Evolutionary conservation across 2,329 filamentous ascomycete genomes (phyloP), one percentile per base, ranked within the genome.

Genomic region (Paecilomyces dactylethromorphus): DNA sequence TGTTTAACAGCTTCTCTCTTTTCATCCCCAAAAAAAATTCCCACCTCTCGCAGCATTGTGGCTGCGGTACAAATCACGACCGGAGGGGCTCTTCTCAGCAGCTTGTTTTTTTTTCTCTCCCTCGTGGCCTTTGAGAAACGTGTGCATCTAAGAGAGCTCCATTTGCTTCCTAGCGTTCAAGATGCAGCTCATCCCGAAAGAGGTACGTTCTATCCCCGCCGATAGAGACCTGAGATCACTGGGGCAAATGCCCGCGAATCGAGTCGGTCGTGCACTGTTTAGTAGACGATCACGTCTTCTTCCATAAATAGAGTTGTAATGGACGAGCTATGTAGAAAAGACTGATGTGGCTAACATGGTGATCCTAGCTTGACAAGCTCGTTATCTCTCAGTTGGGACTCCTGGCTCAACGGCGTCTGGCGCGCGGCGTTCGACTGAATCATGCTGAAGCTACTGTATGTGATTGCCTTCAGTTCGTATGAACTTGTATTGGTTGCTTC

Each of bases 331-430:
- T 45, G 39, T 15, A 2, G 15, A 18, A 18, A 45, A 18, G 13
- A 45, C 21, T 7, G 39, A 18, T 21, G 39, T 8, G 39, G 10
- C 39, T 45, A 21, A 45, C 15, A n/a, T 10, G n/a, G 3, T 39
- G 35, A 32, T 31, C 24, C 54, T 59, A 97, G 93, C 83, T 97
- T 71, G 93, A 97, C 82, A 97, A 97, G 86, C 90, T 97, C 76
- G 84, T 89, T 73, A 93, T 96, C 72, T 90, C 92, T 57, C 91
- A 97, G 76, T 81, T 96, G 62, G 93, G 93, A 66, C 83, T 89
- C 65, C 83, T 97, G 54, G 93, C 93, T 57, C 93, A 97, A 79
- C 84, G 88, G 64, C 86, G 93, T 60, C 86, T 97, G 65, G 93
- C 93, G 32, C 82, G 93, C 68, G 93, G 93, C 56, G 87, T 97